phyloP scores from a whole-genome alignment of 495 filamentous ascomycete species.

The Aspergillus asperescens region DNA sequence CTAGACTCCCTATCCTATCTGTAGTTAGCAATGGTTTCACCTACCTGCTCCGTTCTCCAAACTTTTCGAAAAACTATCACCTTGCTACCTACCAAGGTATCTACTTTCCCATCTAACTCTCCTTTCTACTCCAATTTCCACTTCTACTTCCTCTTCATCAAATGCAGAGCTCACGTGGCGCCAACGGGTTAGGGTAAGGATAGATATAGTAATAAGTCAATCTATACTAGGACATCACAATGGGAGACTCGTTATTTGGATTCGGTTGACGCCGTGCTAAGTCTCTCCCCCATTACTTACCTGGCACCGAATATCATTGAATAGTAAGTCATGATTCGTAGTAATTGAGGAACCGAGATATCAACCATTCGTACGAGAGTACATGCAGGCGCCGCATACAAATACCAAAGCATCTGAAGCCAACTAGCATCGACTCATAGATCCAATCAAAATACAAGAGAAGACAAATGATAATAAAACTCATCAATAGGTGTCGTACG shows the following conservation, averaged over 20 bases:
- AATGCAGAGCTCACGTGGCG: no score
- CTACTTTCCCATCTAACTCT: neutral
- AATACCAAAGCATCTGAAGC: neutral
- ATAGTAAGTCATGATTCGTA: neutral
- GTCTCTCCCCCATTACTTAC: no score
- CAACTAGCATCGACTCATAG: neutral
- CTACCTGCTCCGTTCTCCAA: neutral
- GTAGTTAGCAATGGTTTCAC: no score
- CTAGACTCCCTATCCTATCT: neutral
- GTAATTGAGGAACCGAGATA: neutral
- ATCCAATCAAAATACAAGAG: neutral
- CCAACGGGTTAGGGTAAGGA: no score
- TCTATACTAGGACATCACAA: no score
- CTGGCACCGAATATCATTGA: no score
- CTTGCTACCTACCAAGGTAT: no score
- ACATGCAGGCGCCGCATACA: neutral
- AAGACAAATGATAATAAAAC: neutral
- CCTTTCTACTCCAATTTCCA: neutral
- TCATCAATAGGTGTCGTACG: slow-evolving; percentile 9
- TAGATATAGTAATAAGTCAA: no score
- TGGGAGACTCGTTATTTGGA: no score
- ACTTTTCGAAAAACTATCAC: no score
- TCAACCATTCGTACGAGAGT: neutral
- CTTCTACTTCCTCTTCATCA: no score
- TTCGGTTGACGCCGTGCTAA: no score